Base-by-base conservation (phyloP, 106 monocot genomes). In the Ottelia alismoides region DNA sequence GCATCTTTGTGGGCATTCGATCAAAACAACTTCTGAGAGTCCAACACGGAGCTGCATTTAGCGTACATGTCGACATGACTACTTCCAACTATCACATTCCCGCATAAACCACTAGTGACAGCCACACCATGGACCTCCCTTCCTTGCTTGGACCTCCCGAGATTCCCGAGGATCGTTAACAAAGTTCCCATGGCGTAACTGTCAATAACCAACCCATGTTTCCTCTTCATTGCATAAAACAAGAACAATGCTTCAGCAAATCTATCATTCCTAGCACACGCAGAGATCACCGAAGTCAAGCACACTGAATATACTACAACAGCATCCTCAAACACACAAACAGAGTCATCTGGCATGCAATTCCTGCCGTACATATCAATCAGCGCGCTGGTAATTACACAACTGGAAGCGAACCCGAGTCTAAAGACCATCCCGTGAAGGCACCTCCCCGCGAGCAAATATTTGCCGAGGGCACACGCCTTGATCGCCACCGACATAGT, bases 51-150 rank as follows among this genome's bases (percentile, higher is more conserved):
- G 17, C 68, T 66, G 24, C 88, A 96, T 45, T 96, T 96, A 20
- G 79, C 82, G 22, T 90, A 90, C 98, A 89, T 82, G 58, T 98
- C 90, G 1, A 98, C 61, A 0, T 72, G 24, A 24, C 84, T 89
- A 57, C 88, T 89, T 45, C 74, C 88, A 0, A 79, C 94, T 2
- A 96, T 66, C 21, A 96, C 78, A 47, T 81, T 81, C n/a, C 75
- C 73, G 17, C 45, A 24, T 22, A 81, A 70, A 46, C 84, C 84
- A 25, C 57, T 67, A 2, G 60, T 53, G 19, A 96, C 31, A 1
- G 76, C 57, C 62, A 63, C 74, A 0, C 84, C 70, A 51, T 96
- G 94, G 2, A 68, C 71, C 57, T 96, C 65, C 50, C 53, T 96
- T 11, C 94, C 94, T 60, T 85, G 88, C 29, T 54, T 62, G 11